phyloP scores from a whole-genome alignment of 163 green algal species.

The Chlamydomonas reinhardtii region DNA sequence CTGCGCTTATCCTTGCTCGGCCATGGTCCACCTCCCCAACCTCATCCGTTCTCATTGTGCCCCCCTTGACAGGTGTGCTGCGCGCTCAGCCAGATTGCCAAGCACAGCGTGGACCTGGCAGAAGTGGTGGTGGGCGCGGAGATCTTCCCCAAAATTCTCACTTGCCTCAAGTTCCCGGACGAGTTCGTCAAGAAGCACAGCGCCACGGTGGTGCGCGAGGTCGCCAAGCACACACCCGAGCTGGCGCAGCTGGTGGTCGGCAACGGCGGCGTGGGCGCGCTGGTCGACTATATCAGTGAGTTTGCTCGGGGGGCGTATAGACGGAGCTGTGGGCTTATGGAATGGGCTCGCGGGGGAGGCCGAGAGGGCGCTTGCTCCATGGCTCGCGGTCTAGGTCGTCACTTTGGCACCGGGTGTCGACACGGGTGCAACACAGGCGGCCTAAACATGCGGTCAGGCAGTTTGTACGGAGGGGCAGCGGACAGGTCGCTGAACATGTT shows the following conservation, averaged over 20 bases:
- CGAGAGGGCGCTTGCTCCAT: no score
- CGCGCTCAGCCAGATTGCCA: slow-evolving; percentile 85
- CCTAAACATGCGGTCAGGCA: no score
- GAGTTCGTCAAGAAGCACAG: slow-evolving; percentile 84
- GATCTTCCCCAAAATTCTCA: slow-evolving; percentile 90
- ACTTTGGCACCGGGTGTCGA: no score
- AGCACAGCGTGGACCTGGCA: slow-evolving; percentile 89
- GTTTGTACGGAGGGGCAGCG: no score
- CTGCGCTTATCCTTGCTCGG: no score
- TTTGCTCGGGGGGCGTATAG: neutral
- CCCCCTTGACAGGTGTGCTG: slow-evolving; percentile 84
- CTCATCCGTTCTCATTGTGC: no score
- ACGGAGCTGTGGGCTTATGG: neutral
- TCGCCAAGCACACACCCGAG: slow-evolving; percentile 90
- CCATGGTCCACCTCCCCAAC: no score
- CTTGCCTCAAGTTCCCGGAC: slow-evolving; percentile 91
- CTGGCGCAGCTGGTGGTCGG: slow-evolving; percentile 89
- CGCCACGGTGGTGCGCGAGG: slow-evolving; percentile 80
- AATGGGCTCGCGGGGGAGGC: neutral
- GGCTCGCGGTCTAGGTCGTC: no score
- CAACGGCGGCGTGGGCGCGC: slow-evolving; percentile 83
- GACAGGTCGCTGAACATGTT: no score
- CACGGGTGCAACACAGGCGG: no score
- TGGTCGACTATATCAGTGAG: slow-evolving; percentile 83
- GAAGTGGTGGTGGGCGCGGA: slow-evolving; percentile 91